These are phyloP conservation scores for Trichoderma harzianum DNA, from an alignment of 2,329 filamentous ascomycete genomes.

Conservation along the genomic window DNA sequence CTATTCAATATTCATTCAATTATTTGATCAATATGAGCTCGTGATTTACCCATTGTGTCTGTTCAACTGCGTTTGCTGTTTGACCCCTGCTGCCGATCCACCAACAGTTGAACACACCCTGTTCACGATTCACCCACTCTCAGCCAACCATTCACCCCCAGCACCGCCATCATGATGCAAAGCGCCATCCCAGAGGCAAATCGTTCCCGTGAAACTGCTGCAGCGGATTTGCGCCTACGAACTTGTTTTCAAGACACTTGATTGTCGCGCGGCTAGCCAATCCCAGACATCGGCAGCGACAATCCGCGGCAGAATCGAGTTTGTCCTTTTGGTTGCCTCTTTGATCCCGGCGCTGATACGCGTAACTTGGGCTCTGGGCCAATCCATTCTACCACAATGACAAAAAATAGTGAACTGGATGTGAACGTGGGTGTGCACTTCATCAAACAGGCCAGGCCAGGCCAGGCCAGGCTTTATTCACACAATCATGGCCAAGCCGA, in stretches of 20 bases:
- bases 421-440: background rate
- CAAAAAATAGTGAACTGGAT: background rate
- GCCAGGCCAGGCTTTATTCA: background rate
- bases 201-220: background rate
- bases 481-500: slow-evolving; percentile 1
- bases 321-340: slow-evolving; percentile 8
- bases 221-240: background rate
- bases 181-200: slow-evolving; percentile 2
- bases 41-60: background rate
- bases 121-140: background rate
- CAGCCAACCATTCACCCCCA: slow-evolving; percentile 1
- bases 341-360: background rate
- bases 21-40: background rate
- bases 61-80: background rate
- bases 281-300: background rate
- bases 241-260: background rate
- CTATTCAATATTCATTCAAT: background rate
- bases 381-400: background rate
- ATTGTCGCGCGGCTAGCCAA: slow-evolving; percentile 15
- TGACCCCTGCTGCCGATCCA: background rate
- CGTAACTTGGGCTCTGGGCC: background rate
- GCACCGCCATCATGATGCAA: background rate
- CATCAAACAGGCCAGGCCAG: background rate
- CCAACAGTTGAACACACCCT: background rate
- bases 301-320: background rate